A percentile compares a stretch with the other conserved stretches of the same genome.
phyloP scores from a whole-genome alignment of 805 yeast genomes.

The Saccharomycopsis malanga region DNA sequence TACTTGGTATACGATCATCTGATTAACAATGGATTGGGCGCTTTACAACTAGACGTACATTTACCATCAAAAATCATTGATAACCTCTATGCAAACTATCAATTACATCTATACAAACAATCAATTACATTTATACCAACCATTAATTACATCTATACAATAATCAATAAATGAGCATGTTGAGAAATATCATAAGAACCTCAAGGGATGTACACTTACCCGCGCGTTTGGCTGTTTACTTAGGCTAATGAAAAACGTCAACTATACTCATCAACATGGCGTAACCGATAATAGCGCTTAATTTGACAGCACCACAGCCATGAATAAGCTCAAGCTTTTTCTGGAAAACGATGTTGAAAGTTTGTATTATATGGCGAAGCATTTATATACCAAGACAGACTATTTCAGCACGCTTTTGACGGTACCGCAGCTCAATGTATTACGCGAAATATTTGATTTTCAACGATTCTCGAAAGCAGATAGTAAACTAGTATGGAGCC shows the following conservation, averaged over 20 bases:
- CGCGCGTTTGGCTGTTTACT: too few species aligned
- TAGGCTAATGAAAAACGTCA: not conserved
- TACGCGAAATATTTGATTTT: slow-evolving; percentile 16
- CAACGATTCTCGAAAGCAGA: not conserved
- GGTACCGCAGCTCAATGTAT: slow-evolving; percentile 18
- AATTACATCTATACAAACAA: too few species aligned
- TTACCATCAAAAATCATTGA: too few species aligned
- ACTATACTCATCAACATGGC: not conserved
- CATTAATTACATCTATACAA: too few species aligned
- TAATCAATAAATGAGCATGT: too few species aligned
- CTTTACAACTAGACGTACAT: too few species aligned
- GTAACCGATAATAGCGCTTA: not conserved
- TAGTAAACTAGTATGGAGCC: slow-evolving; percentile 7
- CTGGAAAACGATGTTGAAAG: slow-evolving; percentile 26
- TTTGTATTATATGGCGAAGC: slow-evolving; percentile 24
- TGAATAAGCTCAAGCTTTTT: slow-evolving; percentile 25
- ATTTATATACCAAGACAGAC: slow-evolving; percentile 19
- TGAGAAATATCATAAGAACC: too few species aligned
- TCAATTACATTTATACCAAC: too few species aligned
- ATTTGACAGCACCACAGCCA: slow-evolving; percentile 53
- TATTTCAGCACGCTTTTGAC: slow-evolving; percentile 20
- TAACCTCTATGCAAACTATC: too few species aligned
- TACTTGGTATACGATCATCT: too few species aligned
- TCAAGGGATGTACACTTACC: too few species aligned
- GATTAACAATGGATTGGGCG: too few species aligned